Evolutionary conservation across 1,284 basidiomycete species (phyloP).

Genomic region (Apiotrichum montevideense): DNA sequence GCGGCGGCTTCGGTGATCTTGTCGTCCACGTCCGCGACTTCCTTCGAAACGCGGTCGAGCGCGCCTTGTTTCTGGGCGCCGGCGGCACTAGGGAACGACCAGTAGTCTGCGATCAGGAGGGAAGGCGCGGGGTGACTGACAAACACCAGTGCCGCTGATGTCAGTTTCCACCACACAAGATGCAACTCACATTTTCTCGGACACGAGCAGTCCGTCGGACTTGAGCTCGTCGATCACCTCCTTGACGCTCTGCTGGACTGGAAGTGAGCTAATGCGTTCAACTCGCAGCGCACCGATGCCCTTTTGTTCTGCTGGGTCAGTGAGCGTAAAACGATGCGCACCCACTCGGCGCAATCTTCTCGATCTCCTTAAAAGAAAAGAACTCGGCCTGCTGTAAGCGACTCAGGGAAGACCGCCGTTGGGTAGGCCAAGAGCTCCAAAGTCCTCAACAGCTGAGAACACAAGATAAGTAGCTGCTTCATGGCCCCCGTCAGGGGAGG

Average conservation of each 20-base stretch:
- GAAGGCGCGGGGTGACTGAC: conserved; percentile 48
- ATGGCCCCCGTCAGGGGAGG: no score
- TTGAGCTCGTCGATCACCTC: conserved; percentile 78
- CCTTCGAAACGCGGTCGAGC: conserved; percentile 55
- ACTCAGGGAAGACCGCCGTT: no score
- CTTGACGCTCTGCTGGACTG: conserved; percentile 80
- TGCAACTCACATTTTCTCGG: conserved; percentile 63
- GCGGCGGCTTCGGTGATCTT: conserved; percentile 36
- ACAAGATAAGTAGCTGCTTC: no score
- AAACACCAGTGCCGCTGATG: conserved; percentile 69
- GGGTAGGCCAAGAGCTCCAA: no score
- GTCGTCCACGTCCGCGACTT: conserved; percentile 48
- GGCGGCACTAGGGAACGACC: conserved; percentile 82
- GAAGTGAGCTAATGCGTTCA: background rate
- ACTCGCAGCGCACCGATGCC: conserved; percentile 60
- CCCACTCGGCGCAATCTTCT: conserved; percentile 55
- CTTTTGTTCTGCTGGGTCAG: conserved; percentile 66
- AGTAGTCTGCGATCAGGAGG: conserved; percentile 59
- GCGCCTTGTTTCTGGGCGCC: conserved; percentile 56
- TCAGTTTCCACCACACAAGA: conserved; percentile 8
- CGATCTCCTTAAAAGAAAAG: conserved; percentile 76
- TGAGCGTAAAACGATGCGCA: conserved; percentile 6
- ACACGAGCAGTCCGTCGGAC: conserved; percentile 71
- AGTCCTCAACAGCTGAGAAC: no score
- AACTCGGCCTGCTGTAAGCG: conserved; percentile 67